phyloP scores from a whole-genome alignment of 176 grass and related monocot genomes.

The Saccharum spontaneum region DNA sequence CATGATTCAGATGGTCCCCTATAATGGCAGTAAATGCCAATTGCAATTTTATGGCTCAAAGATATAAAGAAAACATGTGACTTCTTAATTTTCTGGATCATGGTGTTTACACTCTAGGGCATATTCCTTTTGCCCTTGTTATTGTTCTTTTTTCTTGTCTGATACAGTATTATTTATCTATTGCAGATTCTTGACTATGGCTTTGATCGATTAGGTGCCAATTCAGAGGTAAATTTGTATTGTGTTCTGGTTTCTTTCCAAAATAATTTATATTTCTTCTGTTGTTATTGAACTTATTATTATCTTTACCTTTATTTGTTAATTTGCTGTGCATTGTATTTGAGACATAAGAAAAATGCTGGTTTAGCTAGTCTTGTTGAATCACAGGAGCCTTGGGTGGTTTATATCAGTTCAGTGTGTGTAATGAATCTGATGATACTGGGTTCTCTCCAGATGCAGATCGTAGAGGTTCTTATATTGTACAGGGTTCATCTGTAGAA shows the following conservation, averaged over 20 bases:
- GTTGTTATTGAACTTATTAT: neutral
- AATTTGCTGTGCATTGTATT: constrained; percentile 27
- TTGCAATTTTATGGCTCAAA: constrained; percentile 1
- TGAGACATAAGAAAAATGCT: constrained; percentile 9
- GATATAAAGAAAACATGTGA: neutral
- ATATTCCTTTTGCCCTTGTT: neutral
- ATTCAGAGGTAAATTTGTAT: constrained; percentile 61
- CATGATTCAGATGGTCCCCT: constrained; percentile 5
- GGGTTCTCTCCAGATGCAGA: neutral
- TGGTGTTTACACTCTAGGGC: constrained; percentile 16
- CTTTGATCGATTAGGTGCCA: constrained; percentile 90
- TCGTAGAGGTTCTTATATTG: constrained; percentile 13
- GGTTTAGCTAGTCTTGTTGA: neutral
- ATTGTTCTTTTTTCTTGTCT: constrained; percentile 16
- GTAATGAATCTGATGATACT: neutral
- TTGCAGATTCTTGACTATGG: constrained; percentile 89
- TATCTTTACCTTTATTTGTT: constrained; percentile 7
- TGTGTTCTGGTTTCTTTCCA: neutral
- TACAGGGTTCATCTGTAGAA: neutral
- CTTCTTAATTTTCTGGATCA: constrained; percentile 17
- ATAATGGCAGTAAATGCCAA: neutral
- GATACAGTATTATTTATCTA: constrained; percentile 28
- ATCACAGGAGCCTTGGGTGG: neutral
- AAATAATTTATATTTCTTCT: constrained; percentile 8
- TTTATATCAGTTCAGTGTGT: constrained; percentile 7